Conservation (phyloP, 2,329 filamentous ascomycete species). For the Colletotrichum noveboracense region DNA sequence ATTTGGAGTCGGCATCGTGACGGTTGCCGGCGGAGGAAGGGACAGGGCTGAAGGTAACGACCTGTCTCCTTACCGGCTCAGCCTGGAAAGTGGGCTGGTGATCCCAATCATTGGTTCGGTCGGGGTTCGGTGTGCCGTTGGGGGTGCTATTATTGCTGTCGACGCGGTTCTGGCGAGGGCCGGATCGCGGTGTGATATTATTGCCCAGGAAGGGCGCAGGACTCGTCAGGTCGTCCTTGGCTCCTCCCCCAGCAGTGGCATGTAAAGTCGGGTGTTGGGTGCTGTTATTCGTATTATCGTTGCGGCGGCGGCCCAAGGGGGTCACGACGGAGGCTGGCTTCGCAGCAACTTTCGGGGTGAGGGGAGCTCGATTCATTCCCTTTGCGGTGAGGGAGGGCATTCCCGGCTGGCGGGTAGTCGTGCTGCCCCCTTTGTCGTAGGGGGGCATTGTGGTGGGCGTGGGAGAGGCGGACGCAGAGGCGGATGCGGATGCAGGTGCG, state of each 20-base stretch:
- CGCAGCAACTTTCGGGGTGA: constrained; percentile 62
- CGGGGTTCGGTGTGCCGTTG: constrained; percentile 59
- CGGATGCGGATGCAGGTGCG: background rate
- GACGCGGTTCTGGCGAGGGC: constrained; percentile 72
- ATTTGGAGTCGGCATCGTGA: constrained; percentile 65
- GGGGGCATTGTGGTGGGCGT: constrained; percentile 35
- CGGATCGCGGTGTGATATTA: constrained; percentile 80
- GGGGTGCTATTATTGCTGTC: constrained; percentile 74
- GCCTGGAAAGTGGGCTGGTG: constrained; percentile 35
- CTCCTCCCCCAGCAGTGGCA: constrained; percentile 25
- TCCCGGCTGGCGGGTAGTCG: constrained; percentile 62
- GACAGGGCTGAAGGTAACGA: constrained; percentile 46
- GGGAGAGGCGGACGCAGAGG: background rate
- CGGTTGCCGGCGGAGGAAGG: constrained; percentile 30
- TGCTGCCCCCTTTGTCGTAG: constrained; percentile 52
- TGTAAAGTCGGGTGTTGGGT: constrained; percentile 29
- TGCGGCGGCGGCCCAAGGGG: constrained; percentile 38
- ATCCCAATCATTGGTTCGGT: constrained; percentile 51
- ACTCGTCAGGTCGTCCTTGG: constrained; percentile 56
- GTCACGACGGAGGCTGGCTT: constrained; percentile 44
- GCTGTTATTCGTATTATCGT: constrained; percentile 23
- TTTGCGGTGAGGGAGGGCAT: constrained; percentile 73
- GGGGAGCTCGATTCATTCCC: constrained; percentile 51
- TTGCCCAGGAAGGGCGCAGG: constrained; percentile 59
- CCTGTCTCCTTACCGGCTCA: constrained; percentile 28